Evolutionary conservation across 768 basidiomycete genomes (phyloP).

Genomic region (Crassisporium funariophilum): DNA sequence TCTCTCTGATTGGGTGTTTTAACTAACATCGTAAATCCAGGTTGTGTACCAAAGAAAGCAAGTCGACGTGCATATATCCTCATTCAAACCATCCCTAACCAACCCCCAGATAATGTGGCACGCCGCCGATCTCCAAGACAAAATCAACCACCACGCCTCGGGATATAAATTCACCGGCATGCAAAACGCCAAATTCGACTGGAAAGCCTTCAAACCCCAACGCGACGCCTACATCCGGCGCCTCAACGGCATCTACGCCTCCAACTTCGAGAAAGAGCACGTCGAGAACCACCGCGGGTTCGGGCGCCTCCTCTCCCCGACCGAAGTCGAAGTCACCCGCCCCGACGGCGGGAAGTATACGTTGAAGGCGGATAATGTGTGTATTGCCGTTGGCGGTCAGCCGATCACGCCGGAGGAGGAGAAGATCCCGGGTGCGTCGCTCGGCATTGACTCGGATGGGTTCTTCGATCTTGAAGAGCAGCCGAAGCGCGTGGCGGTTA

Average conservation of each 20-base stretch:
- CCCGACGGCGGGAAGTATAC: slow-evolving; percentile 68
- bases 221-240: slow-evolving; percentile 93
- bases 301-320: slow-evolving; percentile 71
- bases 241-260: slow-evolving; percentile 90
- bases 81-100: slow-evolving; percentile 1
- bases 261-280: slow-evolving; percentile 82
- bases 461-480: slow-evolving; percentile 93
- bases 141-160: slow-evolving; percentile 70
- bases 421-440: slow-evolving; percentile 83
- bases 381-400: slow-evolving; percentile 84
- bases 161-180: slow-evolving; percentile 73
- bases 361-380: slow-evolving; percentile 76
- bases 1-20: neutral
- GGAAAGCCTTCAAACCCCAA: slow-evolving; percentile 89
- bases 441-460: slow-evolving; percentile 92
- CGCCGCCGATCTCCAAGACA: slow-evolving; percentile 87
- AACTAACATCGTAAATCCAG: slow-evolving; percentile 36
- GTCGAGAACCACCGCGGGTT: slow-evolving; percentile 86
- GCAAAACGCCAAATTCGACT: slow-evolving; percentile 71
- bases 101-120: slow-evolving; percentile 91
- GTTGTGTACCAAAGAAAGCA: slow-evolving; percentile 98
- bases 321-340: slow-evolving; percentile 70
- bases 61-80: slow-evolving; percentile 13
- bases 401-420: slow-evolving; percentile 81
- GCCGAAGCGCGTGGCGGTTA: slow-evolving; percentile 90